Percentiles rank a stretch among this genome's conserved stretches.
These are phyloP conservation scores for Prosopis cineraria DNA, from an alignment of 306 rosid species.

Conservation along the genomic window DNA sequence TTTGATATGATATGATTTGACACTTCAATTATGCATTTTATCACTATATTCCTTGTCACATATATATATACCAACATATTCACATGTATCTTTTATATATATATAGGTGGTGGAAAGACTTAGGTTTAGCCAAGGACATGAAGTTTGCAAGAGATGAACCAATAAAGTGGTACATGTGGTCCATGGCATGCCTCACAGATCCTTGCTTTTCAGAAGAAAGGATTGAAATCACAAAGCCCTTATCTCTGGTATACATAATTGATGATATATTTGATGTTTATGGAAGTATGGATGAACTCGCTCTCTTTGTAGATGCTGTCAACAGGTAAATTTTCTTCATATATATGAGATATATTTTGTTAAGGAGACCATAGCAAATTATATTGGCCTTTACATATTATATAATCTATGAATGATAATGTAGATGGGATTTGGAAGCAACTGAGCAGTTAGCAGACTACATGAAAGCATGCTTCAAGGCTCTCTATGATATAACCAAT, in stretches of 20 bases:
- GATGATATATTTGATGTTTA: constrained; percentile 70
- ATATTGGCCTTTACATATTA: too few species aligned
- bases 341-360: too few species aligned
- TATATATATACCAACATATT: too few species aligned
- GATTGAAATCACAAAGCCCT: constrained; percentile 65
- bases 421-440: constrained; percentile 68
- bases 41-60: too few species aligned
- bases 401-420: too few species aligned
- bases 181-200: constrained; percentile 55
- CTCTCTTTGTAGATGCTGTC: constrained; percentile 56
- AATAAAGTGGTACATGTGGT: constrained; percentile 66
- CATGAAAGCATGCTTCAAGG: constrained; percentile 58
- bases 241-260: constrained; percentile 57
- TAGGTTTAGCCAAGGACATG: constrained; percentile 55
- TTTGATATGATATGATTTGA: too few species aligned
- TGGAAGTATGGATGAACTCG: constrained; percentile 56
- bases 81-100: too few species aligned
- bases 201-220: constrained; percentile 54
- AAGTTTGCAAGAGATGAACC: constrained; percentile 61
- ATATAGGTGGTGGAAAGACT: constrained; percentile 73
- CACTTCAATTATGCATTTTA: too few species aligned
- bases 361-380: too few species aligned
- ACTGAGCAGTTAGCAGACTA: constrained; percentile 49
- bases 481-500: constrained; percentile 48
- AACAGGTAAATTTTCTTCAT: too few species aligned